Conservation (phyloP, 2,329 filamentous ascomycete species). For the Pseudophaeomoniella oleicola region DNA sequence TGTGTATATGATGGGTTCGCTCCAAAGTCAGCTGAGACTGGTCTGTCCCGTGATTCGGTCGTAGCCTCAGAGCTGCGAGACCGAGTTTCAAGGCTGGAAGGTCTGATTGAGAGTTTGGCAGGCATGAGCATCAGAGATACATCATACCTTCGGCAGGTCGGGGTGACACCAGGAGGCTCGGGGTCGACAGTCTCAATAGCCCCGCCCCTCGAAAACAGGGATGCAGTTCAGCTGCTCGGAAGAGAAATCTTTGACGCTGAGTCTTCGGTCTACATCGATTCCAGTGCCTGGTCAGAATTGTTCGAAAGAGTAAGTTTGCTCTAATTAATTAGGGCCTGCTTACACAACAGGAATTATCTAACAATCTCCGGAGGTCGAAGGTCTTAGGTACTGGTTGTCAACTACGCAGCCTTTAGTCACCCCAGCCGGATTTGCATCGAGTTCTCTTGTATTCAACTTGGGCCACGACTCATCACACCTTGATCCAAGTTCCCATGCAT, state of each 20-base stretch:
- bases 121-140: constrained; percentile 1
- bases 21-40: neutral
- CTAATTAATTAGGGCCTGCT: too few species aligned
- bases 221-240: too few species aligned
- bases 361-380: too few species aligned
- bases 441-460: neutral
- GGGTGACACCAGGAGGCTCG: too few species aligned
- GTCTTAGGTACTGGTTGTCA: too few species aligned
- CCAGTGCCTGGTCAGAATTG: neutral
- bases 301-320: constrained; percentile 1
- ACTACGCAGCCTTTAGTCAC: too few species aligned
- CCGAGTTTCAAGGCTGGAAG: constrained; percentile 1
- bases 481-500: neutral
- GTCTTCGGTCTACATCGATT: neutral
- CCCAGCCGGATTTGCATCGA: too few species aligned
- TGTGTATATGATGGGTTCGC: constrained; percentile 1
- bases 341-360: too few species aligned
- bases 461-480: neutral
- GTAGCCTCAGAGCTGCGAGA: neutral
- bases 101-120: neutral
- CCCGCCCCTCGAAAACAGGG: too few species aligned
- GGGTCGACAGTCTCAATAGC: too few species aligned
- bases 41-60: neutral
- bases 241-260: neutral
- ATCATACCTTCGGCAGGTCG: too few species aligned